These are phyloP conservation scores for Penicillium silybi DNA, from an alignment of 495 filamentous ascomycete species.

Conservation along the genomic window DNA sequence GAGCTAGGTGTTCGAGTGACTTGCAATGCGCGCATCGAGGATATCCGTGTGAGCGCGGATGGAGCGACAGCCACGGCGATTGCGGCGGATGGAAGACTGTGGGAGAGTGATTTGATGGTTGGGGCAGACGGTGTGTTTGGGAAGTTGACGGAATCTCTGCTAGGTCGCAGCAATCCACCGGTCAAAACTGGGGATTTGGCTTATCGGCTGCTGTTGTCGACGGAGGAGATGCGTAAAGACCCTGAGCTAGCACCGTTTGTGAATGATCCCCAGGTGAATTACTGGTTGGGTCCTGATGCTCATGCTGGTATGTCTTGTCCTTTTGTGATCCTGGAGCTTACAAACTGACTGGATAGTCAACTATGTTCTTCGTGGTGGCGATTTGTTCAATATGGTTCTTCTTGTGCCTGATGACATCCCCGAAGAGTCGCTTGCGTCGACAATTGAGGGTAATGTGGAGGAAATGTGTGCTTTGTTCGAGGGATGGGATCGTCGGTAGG, in stretches of 20 bases:
- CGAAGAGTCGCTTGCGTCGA: slow-evolving; percentile 39
- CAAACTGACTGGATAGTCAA: slow-evolving; percentile 40
- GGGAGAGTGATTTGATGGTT: slow-evolving; percentile 51
- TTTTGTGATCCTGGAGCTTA: neutral
- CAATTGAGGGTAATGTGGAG: slow-evolving; percentile 52
- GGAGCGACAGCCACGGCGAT: slow-evolving; percentile 23
- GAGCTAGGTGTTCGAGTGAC: slow-evolving; percentile 48
- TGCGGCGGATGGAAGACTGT: slow-evolving; percentile 26
- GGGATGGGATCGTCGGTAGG: slow-evolving; percentile 55
- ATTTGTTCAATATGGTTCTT: slow-evolving; percentile 65
- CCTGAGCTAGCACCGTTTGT: slow-evolving; percentile 48
- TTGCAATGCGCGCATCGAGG: slow-evolving; percentile 39
- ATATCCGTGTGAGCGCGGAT: slow-evolving; percentile 31
- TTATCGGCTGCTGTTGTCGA: slow-evolving; percentile 57
- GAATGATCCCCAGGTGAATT: slow-evolving; percentile 57
- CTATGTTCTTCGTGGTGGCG: slow-evolving; percentile 56
- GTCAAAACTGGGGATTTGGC: slow-evolving; percentile 64
- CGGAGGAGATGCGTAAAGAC: slow-evolving; percentile 42
- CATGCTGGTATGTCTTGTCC: slow-evolving; percentile 44
- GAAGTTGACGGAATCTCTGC: slow-evolving; percentile 36
- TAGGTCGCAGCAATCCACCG: slow-evolving; percentile 38
- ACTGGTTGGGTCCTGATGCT: slow-evolving; percentile 64
- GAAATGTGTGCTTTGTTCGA: slow-evolving; percentile 63
- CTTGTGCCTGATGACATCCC: slow-evolving; percentile 68
- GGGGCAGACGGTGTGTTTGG: slow-evolving; percentile 57